phyloP scores from a whole-genome alignment of 139 green algal species.

The Pycnococcus provasolii region DNA sequence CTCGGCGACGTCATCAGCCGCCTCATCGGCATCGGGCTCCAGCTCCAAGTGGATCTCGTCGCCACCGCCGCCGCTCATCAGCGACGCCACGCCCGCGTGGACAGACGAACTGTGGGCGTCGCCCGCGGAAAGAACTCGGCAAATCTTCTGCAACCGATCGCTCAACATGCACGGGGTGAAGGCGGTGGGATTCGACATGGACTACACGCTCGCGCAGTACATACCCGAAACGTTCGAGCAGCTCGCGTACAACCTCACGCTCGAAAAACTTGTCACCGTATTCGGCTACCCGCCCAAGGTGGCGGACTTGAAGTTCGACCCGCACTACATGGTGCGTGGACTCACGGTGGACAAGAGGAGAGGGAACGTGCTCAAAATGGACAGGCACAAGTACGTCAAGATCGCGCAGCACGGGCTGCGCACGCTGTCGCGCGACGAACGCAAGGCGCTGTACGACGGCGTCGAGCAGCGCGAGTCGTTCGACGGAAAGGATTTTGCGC shows the following conservation, averaged over 20 bases:
- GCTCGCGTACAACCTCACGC: conserved; percentile 69
- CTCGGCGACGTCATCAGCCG: too few relatives aligned
- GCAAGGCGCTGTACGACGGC: conserved; percentile 46
- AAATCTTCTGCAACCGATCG: conserved; percentile 91
- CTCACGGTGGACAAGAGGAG: conserved; percentile 44
- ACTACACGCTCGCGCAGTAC: conserved; percentile 63
- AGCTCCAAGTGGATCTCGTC: too few relatives aligned
- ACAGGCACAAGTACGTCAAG: conserved; percentile 97
- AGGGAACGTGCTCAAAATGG: conserved; percentile 79
- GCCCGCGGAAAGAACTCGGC: too few relatives aligned
- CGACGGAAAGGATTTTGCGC: conserved; percentile 42
- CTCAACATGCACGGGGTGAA: conserved; percentile 75
- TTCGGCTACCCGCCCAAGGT: conserved; percentile 68
- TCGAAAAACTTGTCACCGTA: conserved; percentile 66
- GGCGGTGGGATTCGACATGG: conserved; percentile 91
- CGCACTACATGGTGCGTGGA: conserved; percentile 69
- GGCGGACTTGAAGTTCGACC: conserved; percentile 69
- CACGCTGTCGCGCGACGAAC: conserved; percentile 51
- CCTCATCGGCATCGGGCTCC: too few relatives aligned
- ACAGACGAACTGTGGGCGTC: too few relatives aligned
- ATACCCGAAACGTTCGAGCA: conserved; percentile 84
- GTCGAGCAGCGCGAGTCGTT: conserved; percentile 18
- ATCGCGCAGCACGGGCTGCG: conserved; percentile 86
- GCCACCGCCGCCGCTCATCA: too few relatives aligned
- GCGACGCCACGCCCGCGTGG: too few relatives aligned